Percentiles rank a stretch among this genome's conserved stretches.
phyloP scores from a whole-genome alignment of 2,329 filamentous ascomycete genomes.

The Colletotrichum simmondsii region DNA sequence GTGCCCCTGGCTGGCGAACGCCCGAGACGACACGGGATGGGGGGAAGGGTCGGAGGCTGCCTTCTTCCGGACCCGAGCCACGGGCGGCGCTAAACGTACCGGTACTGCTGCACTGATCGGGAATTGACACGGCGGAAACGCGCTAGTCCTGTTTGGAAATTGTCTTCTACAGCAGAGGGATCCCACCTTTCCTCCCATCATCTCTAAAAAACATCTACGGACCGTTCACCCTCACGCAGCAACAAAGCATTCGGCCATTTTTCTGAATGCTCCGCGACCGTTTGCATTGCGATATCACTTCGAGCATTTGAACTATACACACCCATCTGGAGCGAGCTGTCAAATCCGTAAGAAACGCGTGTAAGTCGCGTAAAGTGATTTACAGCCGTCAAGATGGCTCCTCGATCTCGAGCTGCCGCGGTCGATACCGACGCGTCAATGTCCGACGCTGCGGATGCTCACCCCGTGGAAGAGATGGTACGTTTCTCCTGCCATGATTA shows the following conservation, averaged over 20 bases:
- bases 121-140: conserved; percentile 29
- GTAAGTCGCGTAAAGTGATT: conserved; percentile 67
- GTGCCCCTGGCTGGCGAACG: neutral
- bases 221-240: conserved; percentile 14
- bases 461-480: conserved; percentile 62
- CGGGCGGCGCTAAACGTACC: neutral
- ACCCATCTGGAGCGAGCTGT: conserved; percentile 4
- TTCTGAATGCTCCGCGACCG: neutral
- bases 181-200: conserved; percentile 35
- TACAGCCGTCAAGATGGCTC: conserved; percentile 59
- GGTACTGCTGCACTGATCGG: neutral
- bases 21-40: neutral
- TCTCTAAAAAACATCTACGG: conserved; percentile 33
- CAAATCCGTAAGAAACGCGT: conserved; percentile 53
- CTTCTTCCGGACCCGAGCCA: conserved; percentile 9
- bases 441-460: conserved; percentile 66
- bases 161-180: conserved; percentile 29
- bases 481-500: conserved; percentile 31
- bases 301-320: conserved; percentile 27
- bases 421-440: conserved; percentile 72
- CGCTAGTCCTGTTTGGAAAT: conserved; percentile 33
- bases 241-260: conserved; percentile 8
- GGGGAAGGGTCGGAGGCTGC: neutral
- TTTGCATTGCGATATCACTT: neutral
- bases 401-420: conserved; percentile 62